Evolutionary conservation across 345 rosid genomes (phyloP), one percentile per base, ranked within the genome.

Genomic region (Bretschneidera sinensis): DNA sequence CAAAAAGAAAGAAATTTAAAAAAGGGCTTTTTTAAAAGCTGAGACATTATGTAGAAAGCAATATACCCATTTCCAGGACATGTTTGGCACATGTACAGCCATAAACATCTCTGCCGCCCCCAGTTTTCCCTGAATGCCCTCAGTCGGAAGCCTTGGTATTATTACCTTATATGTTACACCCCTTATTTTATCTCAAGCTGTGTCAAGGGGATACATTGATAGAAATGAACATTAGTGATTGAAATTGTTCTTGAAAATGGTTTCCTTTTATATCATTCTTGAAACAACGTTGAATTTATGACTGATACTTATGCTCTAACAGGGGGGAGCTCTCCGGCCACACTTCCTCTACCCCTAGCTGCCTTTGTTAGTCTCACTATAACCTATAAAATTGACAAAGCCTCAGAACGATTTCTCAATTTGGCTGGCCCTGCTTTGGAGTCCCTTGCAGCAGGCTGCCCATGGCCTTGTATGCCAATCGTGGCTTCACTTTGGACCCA

Each of bases 391-490:
- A 83, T 94, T 0, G 97, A 90, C 74, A 88, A 85, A 76, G 83
- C 72, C 50, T 88, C 96, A 9, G 95, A 94, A 61, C 74, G 95
- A 61, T 83, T 76, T 72, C 95, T 94, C 61, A 84, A 83, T 71
- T 69, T 94, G 60, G 83, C 96, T 68, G 97, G 85, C 60, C 96
- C 96, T 51, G 90, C 97, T 50, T 64, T 94, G 75, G 96, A 78
- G 73, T 72, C 85, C 75, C 89, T 94, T 58, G 95, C 96, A 65
- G 89, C 97, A 52, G 85, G 91, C 61, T 94, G 97, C 64, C 99
- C 96, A 6, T 94, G 99, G 99, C 99, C 99, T 58, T 88, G 95
- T 84, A 82, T 91, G 97, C 96, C 99, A 14, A 86, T 94, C 21
- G 85, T 94, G 66, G 79, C 92, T 54, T 85, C 99, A 21, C 65